phyloP scores from a whole-genome alignment of 805 yeast genomes.

The Metschnikowia orientalis region DNA sequence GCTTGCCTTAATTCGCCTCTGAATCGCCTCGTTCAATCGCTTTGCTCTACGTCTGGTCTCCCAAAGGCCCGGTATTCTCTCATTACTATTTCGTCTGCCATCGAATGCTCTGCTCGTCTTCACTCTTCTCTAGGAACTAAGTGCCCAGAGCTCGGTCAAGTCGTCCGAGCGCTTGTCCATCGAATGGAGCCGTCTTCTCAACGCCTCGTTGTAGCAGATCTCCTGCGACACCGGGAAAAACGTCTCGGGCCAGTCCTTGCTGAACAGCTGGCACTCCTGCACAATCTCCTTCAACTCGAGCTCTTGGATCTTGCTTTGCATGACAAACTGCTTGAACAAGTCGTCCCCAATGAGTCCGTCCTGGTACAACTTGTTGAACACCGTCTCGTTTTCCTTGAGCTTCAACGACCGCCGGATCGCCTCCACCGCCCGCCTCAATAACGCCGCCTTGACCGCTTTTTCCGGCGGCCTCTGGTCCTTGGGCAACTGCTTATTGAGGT shows the following conservation, averaged over 20 bases:
- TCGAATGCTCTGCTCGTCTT: no score
- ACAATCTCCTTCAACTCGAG: slow-evolving; percentile 75
- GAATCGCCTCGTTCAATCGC: no score
- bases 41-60: no score
- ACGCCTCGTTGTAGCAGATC: slow-evolving; percentile 86
- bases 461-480: slow-evolving; percentile 61
- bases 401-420: slow-evolving; percentile 79
- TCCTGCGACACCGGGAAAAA: slow-evolving; percentile 81
- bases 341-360: slow-evolving; percentile 91
- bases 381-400: slow-evolving; percentile 72
- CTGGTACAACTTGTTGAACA: slow-evolving; percentile 68
- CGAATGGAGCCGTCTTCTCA: slow-evolving; percentile 63
- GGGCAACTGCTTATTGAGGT: slow-evolving; percentile 34
- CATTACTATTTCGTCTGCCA: no score
- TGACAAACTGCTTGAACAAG: slow-evolving; percentile 70
- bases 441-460: slow-evolving; percentile 62
- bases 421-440: slow-evolving; percentile 69
- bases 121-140: no score
- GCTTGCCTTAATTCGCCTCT: no score
- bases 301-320: slow-evolving; percentile 75
- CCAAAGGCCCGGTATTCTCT: no score
- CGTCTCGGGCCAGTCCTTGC: slow-evolving; percentile 75
- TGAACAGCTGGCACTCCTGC: slow-evolving; percentile 64
- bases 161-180: slow-evolving; percentile 38
- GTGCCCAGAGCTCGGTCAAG: slow-evolving; percentile 32